These are phyloP conservation scores for Paramecium pentaurelia DNA, from an alignment of 73 alveolate genomes.

Conservation along the genomic window DNA sequence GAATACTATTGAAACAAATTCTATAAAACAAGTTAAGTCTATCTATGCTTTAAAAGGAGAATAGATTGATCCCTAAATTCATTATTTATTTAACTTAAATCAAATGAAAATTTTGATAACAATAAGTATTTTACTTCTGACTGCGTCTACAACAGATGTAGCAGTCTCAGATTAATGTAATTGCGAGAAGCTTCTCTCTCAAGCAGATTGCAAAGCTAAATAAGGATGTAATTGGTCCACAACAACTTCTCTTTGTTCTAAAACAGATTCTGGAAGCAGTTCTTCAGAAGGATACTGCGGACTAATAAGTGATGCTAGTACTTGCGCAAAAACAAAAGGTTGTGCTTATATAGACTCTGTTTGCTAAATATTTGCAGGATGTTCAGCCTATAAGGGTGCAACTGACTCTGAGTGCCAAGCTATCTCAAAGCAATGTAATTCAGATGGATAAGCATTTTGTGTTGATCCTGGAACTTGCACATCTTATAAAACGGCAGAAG, in stretches of 20 bases:
- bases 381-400: slow-evolving; percentile 5
- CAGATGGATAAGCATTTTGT: slow-evolving; percentile 29
- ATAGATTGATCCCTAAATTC: background rate
- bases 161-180: background rate
- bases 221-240: background rate
- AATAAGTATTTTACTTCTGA: background rate
- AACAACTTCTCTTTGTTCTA: slow-evolving; percentile 21
- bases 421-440: background rate
- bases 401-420: slow-evolving; percentile 4
- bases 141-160: background rate
- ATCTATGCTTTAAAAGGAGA: background rate
- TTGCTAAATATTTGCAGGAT: slow-evolving; percentile 12
- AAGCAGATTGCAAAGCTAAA: background rate
- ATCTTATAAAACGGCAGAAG: background rate
- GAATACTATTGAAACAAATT: background rate
- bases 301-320: background rate
- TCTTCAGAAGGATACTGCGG: background rate
- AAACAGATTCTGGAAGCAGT: background rate
- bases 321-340: background rate
- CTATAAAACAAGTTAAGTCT: background rate
- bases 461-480: slow-evolving; percentile 12
- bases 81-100: background rate
- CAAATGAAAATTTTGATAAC: background rate
- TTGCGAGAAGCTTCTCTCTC: background rate
- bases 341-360: background rate